Conservation (phyloP, 176 grass and related monocot genomes). For the Zea mays region DNA sequence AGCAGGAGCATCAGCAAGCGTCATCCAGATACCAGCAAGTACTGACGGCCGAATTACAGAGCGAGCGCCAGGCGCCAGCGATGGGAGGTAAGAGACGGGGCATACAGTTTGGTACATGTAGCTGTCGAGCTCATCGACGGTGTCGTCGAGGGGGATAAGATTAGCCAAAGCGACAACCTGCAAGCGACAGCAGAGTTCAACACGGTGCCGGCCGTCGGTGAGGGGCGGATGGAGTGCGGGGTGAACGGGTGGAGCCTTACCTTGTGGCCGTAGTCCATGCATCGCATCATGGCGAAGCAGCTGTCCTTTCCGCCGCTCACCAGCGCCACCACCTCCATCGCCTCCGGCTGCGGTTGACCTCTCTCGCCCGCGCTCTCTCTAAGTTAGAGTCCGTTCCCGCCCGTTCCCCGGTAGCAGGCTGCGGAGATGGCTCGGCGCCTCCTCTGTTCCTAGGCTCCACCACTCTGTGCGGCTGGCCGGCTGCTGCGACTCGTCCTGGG, state of each 20-base stretch:
- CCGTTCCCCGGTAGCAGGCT: background rate
- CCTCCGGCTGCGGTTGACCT: constrained; percentile 11
- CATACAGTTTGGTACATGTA: constrained; percentile 99
- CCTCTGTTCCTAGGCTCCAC: background rate
- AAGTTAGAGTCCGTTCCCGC: background rate
- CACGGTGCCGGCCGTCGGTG: background rate
- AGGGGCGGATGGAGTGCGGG: background rate
- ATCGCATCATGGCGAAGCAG: constrained; percentile 97
- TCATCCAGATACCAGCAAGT: background rate
- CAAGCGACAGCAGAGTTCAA: background rate
- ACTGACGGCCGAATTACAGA: background rate
- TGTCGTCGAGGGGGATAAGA: constrained; percentile 73
- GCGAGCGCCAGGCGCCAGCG: background rate
- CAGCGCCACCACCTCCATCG: constrained; percentile 95
- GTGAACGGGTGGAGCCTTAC: constrained; percentile 16
- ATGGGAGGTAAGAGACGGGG: background rate
- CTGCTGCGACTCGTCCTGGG: no score
- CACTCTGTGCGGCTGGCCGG: background rate
- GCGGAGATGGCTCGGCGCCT: background rate
- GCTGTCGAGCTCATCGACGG: constrained; percentile 90
- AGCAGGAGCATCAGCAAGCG: constrained; percentile 7
- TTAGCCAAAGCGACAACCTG: constrained; percentile 88
- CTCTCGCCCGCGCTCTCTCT: background rate
- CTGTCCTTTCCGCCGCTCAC: constrained; percentile 98
- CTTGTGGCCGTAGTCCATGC: constrained; percentile 90